Base-by-base conservation (phyloP, 2,329 filamentous ascomycete genomes). In the Fusarium xyrophilum region DNA sequence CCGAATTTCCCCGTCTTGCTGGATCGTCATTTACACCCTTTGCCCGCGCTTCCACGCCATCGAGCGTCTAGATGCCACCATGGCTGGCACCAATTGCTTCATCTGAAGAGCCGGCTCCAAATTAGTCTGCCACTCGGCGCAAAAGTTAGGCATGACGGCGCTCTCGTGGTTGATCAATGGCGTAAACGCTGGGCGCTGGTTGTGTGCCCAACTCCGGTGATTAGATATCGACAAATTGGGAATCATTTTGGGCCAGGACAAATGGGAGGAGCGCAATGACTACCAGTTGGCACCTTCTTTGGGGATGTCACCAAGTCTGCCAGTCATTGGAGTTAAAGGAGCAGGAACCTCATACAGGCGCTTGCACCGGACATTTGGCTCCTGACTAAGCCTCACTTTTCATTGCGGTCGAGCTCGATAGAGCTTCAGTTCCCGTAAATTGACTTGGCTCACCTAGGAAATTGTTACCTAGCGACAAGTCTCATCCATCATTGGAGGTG, bases 1-100 rank as follows among this genome's bases (percentile, higher is more conserved):
- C 27, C 25, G 56, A 58, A 36, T 60, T 70, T 62, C 54, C 47
- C 56, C 51, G 50, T 68, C 35, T 58, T 59, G 54, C 56, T 48
- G 46, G 60, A 64, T 71, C 63, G 66, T 61, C 64, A 53, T 63
- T 68, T 47, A 56, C 55, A 56, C 47, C 40, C 35, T 42, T 56
- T 33, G 51, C 46, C 56, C 51, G 61, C 61, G 50, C 44, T 47
- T 47, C 58, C 39, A 60, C 70, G 51, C 59, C 61, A 47, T 65
- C 64, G 59, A 56, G 50, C 55, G 44, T 72, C 63, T 68, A 59
- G 64, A 67, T 65, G 71, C 38, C 63, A 57, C 68, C 65, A 56
- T 60, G 35, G 54, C 63, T 55, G 44, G 48, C 60, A 36, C 64
- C 53, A 54, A 62, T 64, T 56, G 66, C 66, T 63, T 69, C 66